A percentile compares a stretch with the other conserved stretches of the same genome.
Conservation (phyloP, 2,329 filamentous ascomycete species). For the Pleurostoma richardsiae region DNA sequence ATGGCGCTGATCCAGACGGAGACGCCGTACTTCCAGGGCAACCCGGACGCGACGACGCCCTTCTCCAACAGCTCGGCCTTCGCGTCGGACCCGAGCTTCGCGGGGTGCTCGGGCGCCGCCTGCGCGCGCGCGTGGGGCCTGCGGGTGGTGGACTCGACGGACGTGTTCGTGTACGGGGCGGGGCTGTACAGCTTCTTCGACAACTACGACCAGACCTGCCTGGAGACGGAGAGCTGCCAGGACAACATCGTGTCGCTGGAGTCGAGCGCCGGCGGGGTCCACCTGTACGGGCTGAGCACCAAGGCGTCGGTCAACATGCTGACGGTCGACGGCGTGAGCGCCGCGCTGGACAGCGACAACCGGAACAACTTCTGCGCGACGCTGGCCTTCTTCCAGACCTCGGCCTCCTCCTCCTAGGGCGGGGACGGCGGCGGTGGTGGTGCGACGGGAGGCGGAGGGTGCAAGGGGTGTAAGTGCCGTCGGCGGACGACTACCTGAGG, state of each 20-base stretch:
- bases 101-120: constrained; percentile 39
- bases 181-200: constrained; percentile 82
- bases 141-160: constrained; percentile 60
- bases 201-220: constrained; percentile 70
- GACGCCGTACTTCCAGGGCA: constrained; percentile 83
- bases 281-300: constrained; percentile 66
- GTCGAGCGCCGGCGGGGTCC: constrained; percentile 44
- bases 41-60: constrained; percentile 66
- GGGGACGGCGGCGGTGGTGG: constrained; percentile 3
- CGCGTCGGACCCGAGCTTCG: constrained; percentile 63
- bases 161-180: constrained; percentile 66
- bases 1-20: constrained; percentile 84
- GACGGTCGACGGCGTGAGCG: constrained; percentile 50
- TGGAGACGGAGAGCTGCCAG: constrained; percentile 65
- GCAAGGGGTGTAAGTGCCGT: too few species aligned
- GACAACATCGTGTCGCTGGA: constrained; percentile 72
- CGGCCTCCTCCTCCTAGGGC: constrained; percentile 2
- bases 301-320: constrained; percentile 74
- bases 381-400: constrained; percentile 43
- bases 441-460: background rate
- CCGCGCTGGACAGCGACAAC: constrained; percentile 55
- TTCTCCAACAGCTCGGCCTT: constrained; percentile 55
- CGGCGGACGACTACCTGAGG: too few species aligned
- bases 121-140: constrained; percentile 78
- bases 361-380: constrained; percentile 61